Base-by-base conservation (phyloP, 108 stramenopile genomes). In the Nitzschia palea region DNA sequence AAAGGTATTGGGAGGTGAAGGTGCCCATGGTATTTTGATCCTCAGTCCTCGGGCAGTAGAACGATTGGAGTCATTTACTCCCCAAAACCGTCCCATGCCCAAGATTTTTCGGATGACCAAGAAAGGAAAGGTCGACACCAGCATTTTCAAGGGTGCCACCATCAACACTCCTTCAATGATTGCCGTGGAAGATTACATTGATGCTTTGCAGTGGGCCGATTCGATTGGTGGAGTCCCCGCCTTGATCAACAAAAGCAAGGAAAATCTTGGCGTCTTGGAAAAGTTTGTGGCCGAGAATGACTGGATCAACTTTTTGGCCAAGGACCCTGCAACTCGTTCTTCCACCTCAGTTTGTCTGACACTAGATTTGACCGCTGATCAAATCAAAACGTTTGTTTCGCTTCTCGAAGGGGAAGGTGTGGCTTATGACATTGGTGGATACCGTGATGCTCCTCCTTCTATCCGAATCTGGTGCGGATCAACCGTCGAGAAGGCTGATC, bases 81-180 rank as follows among this genome's bases (percentile, higher is more conserved):
- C 97, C 31, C 79, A 90, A 28, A 90, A 91, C 72, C 85, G 98
- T n/a, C 98, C 99, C 36, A 62, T 99, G 69, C 99, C 99, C 36
- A 99, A 99, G 86, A 97, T 99, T 72, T 99, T 99, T 89, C 92
- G 97, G 52, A 78, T 99, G 87, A 82, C 87, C 59, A 97, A 98
- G 87, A 96, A 97, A 75, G 97, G 97, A 35, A 98, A 98, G 96
- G 48, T 99, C 34, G 95, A 92, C 68, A 76, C 64, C 30, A 81
- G 74, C 44, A 94, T 99, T 68, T 99, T 98, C 87, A 86, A 96
- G 82, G 99, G 99, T 14, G 88, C 96, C 44, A 99, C 99, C 52
- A 99, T 99, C 86, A 99, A 99, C 90, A 99, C 99, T 26, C 99
- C 99, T 10, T 97, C 96, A 53, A 98, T 99, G 98, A 87, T 99